phyloP scores from a whole-genome alignment of 2,329 filamentous ascomycete species.

The Graphium sp. region DNA sequence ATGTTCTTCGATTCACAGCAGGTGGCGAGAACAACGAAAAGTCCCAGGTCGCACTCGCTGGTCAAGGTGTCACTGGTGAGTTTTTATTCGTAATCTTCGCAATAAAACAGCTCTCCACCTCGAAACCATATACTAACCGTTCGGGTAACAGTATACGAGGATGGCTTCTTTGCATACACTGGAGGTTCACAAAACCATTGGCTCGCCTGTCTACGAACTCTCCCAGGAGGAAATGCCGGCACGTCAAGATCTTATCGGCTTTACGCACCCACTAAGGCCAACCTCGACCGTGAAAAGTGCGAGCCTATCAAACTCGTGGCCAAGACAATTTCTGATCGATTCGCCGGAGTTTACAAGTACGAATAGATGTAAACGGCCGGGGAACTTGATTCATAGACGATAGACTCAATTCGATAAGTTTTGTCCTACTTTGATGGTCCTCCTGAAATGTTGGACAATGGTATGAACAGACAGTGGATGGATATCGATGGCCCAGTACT shows the following conservation, averaged over 20 bases:
- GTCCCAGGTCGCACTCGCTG: background rate
- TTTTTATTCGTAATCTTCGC: background rate
- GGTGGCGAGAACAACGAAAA: conserved; percentile 1
- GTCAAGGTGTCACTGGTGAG: conserved; percentile 1
- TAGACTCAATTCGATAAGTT: too few species aligned
- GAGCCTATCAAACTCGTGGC: conserved; percentile 3
- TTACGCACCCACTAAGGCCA: background rate
- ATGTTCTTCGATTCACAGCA: conserved; percentile 2
- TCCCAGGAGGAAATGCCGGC: conserved; percentile 3
- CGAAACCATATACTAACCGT: background rate
- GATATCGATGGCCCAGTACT: too few species aligned
- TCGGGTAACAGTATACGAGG: background rate
- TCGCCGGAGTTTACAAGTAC: conserved; percentile 3
- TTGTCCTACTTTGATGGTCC: too few species aligned
- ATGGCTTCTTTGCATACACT: conserved; percentile 3
- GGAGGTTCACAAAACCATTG: conserved; percentile 1
- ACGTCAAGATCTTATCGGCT: conserved; percentile 3
- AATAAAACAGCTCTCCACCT: too few species aligned
- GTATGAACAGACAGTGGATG: too few species aligned
- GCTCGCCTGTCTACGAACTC: conserved; percentile 2
- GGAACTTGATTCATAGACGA: too few species aligned
- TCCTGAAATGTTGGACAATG: too few species aligned
- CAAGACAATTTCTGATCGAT: conserved; percentile 1
- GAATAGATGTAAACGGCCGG: too few species aligned
- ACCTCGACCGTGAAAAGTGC: conserved; percentile 1